Conservation (phyloP, 176 grass and related monocot genomes). For the Dendrocalamus sinicus region DNA sequence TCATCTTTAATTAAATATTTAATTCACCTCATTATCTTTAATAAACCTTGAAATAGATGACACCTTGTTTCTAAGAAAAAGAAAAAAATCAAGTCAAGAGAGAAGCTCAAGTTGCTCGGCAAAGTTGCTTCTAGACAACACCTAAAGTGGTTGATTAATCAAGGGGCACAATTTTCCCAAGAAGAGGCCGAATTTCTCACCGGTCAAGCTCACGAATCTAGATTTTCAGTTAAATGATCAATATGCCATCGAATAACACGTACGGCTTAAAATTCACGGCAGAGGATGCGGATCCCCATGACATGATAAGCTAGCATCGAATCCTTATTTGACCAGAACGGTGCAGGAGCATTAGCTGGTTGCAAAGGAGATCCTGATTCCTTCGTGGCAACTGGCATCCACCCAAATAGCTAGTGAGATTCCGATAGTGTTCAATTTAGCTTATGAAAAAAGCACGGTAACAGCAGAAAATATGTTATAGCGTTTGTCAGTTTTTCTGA, state of each 20-base stretch:
- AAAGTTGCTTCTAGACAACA: not conserved
- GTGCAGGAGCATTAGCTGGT: not conserved
- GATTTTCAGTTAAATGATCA: not conserved
- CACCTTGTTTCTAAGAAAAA: not conserved
- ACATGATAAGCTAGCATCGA: not conserved
- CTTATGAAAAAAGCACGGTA: too few relatives aligned
- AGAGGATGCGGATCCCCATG: not conserved
- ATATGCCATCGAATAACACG: not conserved
- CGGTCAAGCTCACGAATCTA: not conserved
- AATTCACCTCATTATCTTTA: not conserved
- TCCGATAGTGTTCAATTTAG: not conserved
- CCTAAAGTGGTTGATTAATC: not conserved
- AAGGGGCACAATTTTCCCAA: too few relatives aligned
- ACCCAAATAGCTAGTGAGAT: not conserved
- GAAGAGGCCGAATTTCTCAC: too few relatives aligned
- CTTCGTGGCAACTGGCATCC: not conserved
- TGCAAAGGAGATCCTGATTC: conserved; percentile 32
- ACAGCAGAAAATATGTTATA: too few relatives aligned
- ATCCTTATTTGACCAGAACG: not conserved
- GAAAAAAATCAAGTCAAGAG: not conserved
- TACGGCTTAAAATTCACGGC: not conserved
- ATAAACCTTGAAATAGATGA: not conserved
- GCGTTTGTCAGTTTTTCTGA: too few relatives aligned
- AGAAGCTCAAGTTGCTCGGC: not conserved
- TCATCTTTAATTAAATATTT: not conserved